Conservation (phyloP, 176 grass and related monocot species). For the Tuctoria greenei region DNA sequence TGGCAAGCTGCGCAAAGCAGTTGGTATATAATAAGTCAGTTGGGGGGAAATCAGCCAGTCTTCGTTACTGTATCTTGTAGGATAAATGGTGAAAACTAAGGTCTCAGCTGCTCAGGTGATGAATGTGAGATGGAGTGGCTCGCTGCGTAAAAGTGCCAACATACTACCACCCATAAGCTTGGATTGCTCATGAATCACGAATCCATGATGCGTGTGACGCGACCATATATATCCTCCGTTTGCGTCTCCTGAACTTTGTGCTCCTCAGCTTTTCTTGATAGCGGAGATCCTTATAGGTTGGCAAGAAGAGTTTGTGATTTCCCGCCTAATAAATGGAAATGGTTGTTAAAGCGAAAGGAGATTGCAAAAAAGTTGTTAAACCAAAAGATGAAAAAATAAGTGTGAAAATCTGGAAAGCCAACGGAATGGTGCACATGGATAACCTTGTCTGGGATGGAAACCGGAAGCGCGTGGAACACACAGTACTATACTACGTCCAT, state of each 20-base stretch:
- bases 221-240: not conserved
- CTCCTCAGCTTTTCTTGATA: not conserved
- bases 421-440: conserved; percentile 34
- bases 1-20: not conserved
- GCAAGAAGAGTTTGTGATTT: conserved; percentile 5
- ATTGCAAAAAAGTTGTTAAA: not conserved
- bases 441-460: conserved; percentile 28
- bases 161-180: not conserved
- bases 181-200: conserved; percentile 22
- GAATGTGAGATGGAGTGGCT: not conserved
- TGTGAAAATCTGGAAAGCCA: not conserved
- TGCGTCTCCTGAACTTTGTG: not conserved
- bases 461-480: not conserved
- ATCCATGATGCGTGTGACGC: not conserved
- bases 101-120: not conserved
- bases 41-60: not conserved
- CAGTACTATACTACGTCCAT: not conserved
- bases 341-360: conserved; percentile 16
- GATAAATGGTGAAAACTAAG: conserved; percentile 19
- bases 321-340: conserved; percentile 38
- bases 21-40: not conserved
- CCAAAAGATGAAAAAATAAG: not conserved
- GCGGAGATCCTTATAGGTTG: conserved; percentile 18
- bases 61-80: not conserved
- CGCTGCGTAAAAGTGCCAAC: not conserved